phyloP scores from a whole-genome alignment of 768 basidiomycete genomes.

The Tubosaeta brunneosetosa region DNA sequence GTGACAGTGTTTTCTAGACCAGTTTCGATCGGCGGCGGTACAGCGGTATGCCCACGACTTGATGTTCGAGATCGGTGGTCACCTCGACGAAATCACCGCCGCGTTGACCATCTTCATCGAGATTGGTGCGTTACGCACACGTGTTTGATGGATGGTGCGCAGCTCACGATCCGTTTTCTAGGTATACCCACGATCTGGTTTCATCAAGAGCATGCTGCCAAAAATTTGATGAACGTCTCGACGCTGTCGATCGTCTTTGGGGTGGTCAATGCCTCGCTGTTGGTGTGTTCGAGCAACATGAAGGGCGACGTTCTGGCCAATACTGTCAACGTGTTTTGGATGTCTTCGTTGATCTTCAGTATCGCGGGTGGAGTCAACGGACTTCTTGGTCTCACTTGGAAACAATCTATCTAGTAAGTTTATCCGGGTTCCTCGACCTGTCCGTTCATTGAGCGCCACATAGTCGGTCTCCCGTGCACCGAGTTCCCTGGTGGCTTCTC shows the following conservation, averaged over 20 bases:
- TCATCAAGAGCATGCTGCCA: slow-evolving; percentile 46
- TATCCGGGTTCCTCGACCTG: background rate
- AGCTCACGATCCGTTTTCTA: slow-evolving; percentile 12
- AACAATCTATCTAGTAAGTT: slow-evolving; percentile 49
- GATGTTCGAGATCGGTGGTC: slow-evolving; percentile 45
- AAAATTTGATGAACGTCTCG: slow-evolving; percentile 46
- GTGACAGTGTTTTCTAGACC: slow-evolving; percentile 29
- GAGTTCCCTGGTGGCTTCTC: slow-evolving; percentile 52
- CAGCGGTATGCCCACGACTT: slow-evolving; percentile 49
- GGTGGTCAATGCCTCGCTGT: slow-evolving; percentile 45
- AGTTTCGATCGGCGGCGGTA: slow-evolving; percentile 48
- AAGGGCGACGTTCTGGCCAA: slow-evolving; percentile 31
- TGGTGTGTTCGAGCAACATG: slow-evolving; percentile 38
- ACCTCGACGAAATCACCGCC: slow-evolving; percentile 44
- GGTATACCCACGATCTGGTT: slow-evolving; percentile 51
- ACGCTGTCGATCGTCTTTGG: slow-evolving; percentile 54
- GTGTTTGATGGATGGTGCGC: background rate
- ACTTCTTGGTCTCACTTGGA: slow-evolving; percentile 49
- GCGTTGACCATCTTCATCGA: slow-evolving; percentile 48
- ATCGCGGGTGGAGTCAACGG: slow-evolving; percentile 51
- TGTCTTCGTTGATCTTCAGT: slow-evolving; percentile 48
- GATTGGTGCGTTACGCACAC: slow-evolving; percentile 34
- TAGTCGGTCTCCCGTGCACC: slow-evolving; percentile 46
- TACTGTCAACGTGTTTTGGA: slow-evolving; percentile 49
- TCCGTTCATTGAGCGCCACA: background rate